Evolutionary conservation across 208 protist species (phyloP).

Genomic region (Acanthamoeba quina): DNA sequence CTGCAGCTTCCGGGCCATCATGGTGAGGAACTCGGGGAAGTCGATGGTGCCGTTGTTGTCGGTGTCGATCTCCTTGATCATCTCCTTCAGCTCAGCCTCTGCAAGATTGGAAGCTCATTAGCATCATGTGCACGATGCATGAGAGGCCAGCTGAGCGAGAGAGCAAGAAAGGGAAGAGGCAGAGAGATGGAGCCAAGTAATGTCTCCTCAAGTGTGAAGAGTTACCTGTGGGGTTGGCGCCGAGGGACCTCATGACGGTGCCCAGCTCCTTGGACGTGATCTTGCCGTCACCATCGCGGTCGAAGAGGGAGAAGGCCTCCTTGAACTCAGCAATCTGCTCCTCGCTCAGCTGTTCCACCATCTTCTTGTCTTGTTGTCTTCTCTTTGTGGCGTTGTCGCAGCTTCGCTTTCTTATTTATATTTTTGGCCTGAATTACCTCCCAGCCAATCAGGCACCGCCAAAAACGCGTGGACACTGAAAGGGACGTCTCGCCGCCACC

Average conservation of each 20-base stretch:
- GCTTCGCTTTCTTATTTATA: background rate
- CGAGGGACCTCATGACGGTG: slow-evolving; percentile 98
- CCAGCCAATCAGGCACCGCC: background rate
- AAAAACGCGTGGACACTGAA: slow-evolving; percentile 8
- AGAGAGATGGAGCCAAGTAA: slow-evolving; percentile 93
- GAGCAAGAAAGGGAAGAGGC: background rate
- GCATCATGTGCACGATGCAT: background rate
- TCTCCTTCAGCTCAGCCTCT: slow-evolving; percentile 95
- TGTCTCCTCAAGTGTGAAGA: background rate
- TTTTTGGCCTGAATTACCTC: background rate
- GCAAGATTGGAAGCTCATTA: slow-evolving; percentile 90
- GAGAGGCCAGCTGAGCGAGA: no score
- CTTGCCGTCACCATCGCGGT: slow-evolving; percentile 98
- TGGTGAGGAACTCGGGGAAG: slow-evolving; percentile 95
- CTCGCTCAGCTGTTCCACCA: slow-evolving; percentile 74
- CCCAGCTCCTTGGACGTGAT: slow-evolving; percentile 98
- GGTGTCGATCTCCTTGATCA: slow-evolving; percentile 97
- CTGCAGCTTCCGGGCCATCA: slow-evolving; percentile 90
- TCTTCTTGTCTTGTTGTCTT: slow-evolving; percentile 6
- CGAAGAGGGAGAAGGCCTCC: slow-evolving; percentile 99
- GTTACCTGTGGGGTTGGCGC: slow-evolving; percentile 96
- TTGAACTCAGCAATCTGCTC: slow-evolving; percentile 97
- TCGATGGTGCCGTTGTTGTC: slow-evolving; percentile 98
- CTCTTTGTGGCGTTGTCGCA: background rate
- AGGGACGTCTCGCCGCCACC: background rate